A percentile compares a stretch with the other conserved stretches of the same genome.
Evolutionary conservation across 1,139 yeast species (phyloP).

Genomic region (Saccharomycopsis hybrid): DNA sequence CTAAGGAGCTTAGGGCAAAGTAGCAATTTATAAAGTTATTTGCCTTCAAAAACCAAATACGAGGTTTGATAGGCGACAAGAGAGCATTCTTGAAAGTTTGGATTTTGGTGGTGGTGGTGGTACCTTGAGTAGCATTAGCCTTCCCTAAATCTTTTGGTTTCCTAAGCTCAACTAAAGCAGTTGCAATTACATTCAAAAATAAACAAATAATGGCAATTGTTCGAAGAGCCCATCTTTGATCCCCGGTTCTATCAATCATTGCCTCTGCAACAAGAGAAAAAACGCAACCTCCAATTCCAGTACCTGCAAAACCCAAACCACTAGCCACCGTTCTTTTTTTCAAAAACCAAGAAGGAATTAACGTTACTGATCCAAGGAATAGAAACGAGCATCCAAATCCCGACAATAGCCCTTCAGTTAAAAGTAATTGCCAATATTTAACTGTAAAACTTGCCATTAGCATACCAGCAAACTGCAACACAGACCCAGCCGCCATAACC

Average conservation of each 20-base stretch:
- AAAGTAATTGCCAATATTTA: slow-evolving; percentile 53
- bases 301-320: slow-evolving; percentile 51
- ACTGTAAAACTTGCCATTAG: slow-evolving; percentile 57
- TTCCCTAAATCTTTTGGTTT: slow-evolving; percentile 8
- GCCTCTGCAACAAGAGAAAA: slow-evolving; percentile 35
- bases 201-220: slow-evolving; percentile 44
- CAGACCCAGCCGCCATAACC: slow-evolving; percentile 42
- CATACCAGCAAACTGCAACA: slow-evolving; percentile 49
- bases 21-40: slow-evolving; percentile 1
- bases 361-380: slow-evolving; percentile 51
- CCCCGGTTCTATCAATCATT: slow-evolving; percentile 39
- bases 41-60: slow-evolving; percentile 12
- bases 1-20: slow-evolving; percentile 28
- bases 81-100: slow-evolving; percentile 6
- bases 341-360: slow-evolving; percentile 58
- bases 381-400: slow-evolving; percentile 57
- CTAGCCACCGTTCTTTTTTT: slow-evolving; percentile 50
- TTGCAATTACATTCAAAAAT: slow-evolving; percentile 34
- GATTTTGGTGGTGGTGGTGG: slow-evolving; percentile 25
- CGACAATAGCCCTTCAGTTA: slow-evolving; percentile 62
- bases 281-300: slow-evolving; percentile 53
- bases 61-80: slow-evolving; percentile 8
- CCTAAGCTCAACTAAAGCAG: slow-evolving; percentile 25
- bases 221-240: slow-evolving; percentile 55
- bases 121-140: slow-evolving; percentile 22